phyloP scores from a whole-genome alignment of 1,284 basidiomycete species.

The Spongispora temasekensis region DNA sequence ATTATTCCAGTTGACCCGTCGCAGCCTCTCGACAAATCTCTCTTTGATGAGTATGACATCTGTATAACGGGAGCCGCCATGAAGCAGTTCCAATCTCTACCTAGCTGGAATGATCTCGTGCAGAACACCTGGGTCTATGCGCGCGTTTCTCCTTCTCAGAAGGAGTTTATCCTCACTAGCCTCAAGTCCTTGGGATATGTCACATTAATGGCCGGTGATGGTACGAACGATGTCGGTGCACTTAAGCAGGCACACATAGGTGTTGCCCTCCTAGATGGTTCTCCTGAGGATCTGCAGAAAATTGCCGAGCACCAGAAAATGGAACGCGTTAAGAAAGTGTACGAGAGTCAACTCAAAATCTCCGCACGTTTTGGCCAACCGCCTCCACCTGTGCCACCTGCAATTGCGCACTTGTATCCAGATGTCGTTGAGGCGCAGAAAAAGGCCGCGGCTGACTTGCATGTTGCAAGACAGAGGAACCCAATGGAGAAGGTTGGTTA shows the following conservation, averaged over 20 bases:
- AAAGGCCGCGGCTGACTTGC: slow-evolving; percentile 65
- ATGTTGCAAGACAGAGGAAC: slow-evolving; percentile 72
- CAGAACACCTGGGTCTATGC: slow-evolving; percentile 97
- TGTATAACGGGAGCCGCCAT: slow-evolving; percentile 93
- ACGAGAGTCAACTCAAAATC: slow-evolving; percentile 90
- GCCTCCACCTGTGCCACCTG: slow-evolving; percentile 86
- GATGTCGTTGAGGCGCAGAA: slow-evolving; percentile 90
- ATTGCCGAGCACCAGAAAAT: slow-evolving; percentile 90
- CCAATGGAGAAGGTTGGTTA: slow-evolving; percentile 83
- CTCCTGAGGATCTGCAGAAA: slow-evolving; percentile 86
- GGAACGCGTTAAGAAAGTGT: slow-evolving; percentile 92
- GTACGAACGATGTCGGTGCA: slow-evolving; percentile 96
- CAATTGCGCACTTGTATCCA: slow-evolving; percentile 82
- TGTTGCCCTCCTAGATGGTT: slow-evolving; percentile 90
- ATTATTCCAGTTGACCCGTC: slow-evolving; percentile 81
- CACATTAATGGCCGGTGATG: slow-evolving; percentile 96
- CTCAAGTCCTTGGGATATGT: slow-evolving; percentile 86
- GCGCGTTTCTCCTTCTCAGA: slow-evolving; percentile 93
- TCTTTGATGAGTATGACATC: slow-evolving; percentile 88
- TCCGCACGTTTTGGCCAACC: slow-evolving; percentile 88
- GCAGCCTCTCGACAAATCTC: slow-evolving; percentile 71
- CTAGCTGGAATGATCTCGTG: slow-evolving; percentile 76
- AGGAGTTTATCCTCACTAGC: slow-evolving; percentile 89
- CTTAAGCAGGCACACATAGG: slow-evolving; percentile 96
- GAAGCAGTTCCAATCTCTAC: slow-evolving; percentile 70